These are phyloP conservation scores for Beta lomatogona DNA, from an alignment of 179 eudicot genomes.

Conservation along the genomic window DNA sequence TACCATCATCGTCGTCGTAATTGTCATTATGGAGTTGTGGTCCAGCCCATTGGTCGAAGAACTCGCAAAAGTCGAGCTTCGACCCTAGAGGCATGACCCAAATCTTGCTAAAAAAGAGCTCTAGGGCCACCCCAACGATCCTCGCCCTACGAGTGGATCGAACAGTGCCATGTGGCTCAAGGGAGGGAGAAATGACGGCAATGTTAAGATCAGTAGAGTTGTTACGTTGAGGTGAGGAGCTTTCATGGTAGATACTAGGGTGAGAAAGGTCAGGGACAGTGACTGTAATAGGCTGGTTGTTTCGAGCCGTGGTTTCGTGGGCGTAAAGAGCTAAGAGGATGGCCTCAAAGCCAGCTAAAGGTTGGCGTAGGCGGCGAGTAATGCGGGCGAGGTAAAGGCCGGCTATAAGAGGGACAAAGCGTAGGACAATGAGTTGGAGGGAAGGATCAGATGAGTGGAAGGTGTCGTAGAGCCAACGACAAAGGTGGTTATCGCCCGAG, in stretches of 20 bases:
- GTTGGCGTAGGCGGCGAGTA: constrained; percentile 42
- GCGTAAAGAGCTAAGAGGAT: constrained; percentile 78
- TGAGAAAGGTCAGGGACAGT: constrained; percentile 67
- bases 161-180: constrained; percentile 79
- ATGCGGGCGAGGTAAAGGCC: constrained; percentile 72
- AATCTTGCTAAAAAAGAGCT: constrained; percentile 59
- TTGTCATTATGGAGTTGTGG: background rate
- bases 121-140: constrained; percentile 83
- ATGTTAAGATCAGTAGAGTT: constrained; percentile 56
- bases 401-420: constrained; percentile 65
- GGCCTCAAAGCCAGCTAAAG: constrained; percentile 82
- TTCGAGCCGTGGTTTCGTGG: constrained; percentile 58
- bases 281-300: constrained; percentile 55
- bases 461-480: constrained; percentile 92
- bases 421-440: constrained; percentile 72
- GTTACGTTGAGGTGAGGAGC: constrained; percentile 30
- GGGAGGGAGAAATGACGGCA: constrained; percentile 56
- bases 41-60: constrained; percentile 67
- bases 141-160: constrained; percentile 71
- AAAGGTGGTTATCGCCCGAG: constrained; percentile 69
- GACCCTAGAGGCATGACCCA: constrained; percentile 59
- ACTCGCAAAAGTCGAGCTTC: constrained; percentile 75
- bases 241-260: constrained; percentile 86
- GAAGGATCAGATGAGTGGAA: constrained; percentile 63
- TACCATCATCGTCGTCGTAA: constrained; percentile 25